Percentiles rank a stretch among this genome's conserved stretches.
Evolutionary conservation across 768 basidiomycete genomes (phyloP).

Genomic region (Pleurotus platypus): DNA sequence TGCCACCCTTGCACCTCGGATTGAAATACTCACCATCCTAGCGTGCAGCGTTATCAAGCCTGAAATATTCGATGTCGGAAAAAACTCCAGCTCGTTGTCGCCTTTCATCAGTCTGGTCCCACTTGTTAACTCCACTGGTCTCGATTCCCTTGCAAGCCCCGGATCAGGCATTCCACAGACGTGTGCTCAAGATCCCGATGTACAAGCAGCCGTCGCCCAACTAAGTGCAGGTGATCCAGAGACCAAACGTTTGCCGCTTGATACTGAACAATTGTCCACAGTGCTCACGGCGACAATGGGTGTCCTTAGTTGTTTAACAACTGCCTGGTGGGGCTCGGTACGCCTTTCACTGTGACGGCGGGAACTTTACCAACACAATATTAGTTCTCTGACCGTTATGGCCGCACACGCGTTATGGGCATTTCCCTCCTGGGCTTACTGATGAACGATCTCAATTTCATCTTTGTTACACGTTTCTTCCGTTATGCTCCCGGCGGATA

Average conservation of each 20-base stretch:
- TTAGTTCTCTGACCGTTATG: slow-evolving; percentile 75
- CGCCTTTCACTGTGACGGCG: slow-evolving; percentile 20
- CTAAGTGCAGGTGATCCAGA: slow-evolving; percentile 52
- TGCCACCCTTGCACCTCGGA: slow-evolving; percentile 61
- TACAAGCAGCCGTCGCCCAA: slow-evolving; percentile 69
- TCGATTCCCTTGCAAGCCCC: not conserved
- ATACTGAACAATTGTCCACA: slow-evolving; percentile 20
- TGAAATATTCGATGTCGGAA: slow-evolving; percentile 18
- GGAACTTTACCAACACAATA: slow-evolving; percentile 10
- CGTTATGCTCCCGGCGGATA: slow-evolving; percentile 74
- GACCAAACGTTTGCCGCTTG: not conserved
- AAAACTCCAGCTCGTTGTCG: not conserved
- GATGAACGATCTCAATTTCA: slow-evolving; percentile 59
- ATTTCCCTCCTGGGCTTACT: slow-evolving; percentile 60
- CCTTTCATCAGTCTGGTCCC: not conserved
- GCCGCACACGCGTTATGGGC: slow-evolving; percentile 63
- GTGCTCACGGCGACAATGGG: slow-evolving; percentile 67
- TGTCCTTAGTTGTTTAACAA: slow-evolving; percentile 71
- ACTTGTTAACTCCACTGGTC: not conserved
- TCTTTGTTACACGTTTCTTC: slow-evolving; percentile 60
- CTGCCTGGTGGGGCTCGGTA: slow-evolving; percentile 85
- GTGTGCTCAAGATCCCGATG: slow-evolving; percentile 68
- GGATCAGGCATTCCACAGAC: slow-evolving; percentile 10
- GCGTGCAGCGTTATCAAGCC: slow-evolving; percentile 68
- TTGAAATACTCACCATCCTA: slow-evolving; percentile 73